Evolutionary conservation across 2,329 filamentous ascomycete genomes (phyloP), one percentile per base, ranked within the genome.

Genomic region (Stromatinia cepivora): DNA sequence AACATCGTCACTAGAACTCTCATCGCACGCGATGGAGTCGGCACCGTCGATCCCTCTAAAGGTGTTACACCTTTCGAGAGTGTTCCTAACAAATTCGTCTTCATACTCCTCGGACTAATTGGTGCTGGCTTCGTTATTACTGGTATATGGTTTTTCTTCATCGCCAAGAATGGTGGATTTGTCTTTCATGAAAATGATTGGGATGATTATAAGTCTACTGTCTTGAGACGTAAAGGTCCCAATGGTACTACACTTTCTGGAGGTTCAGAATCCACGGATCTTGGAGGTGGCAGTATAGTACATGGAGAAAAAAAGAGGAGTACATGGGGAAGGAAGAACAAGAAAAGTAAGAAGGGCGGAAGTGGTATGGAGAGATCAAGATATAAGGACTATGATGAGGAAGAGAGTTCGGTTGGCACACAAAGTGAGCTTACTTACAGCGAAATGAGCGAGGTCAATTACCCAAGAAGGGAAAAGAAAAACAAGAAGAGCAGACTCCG

Each of bases 161-260:
- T 92, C 91, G 94, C 94, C 69, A 94, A 92, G 81, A 97, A 98
- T 76, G 95, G 95, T 71, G 95, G 95, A 20, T 97, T 98, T 82
- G 83, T 91, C 72, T 98, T 93, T 85, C 86, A 86, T 59, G 83
- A 96, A 72, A 85, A 88, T 48, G 95, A 99, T 81, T 99, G 95
- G 94, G 94, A 98, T 8, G 95, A 99, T 77, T 99, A 99, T 87
- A 98, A 98, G 80, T 90, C 91, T 1, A 97, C 94, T 0, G 95
- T 99, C 2, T 81, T 99, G 58, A 87, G 95, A 54, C 91, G 94
- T 66, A 93, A 91, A 77, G 94, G 93, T 0, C 93, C 94, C 7
- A 94, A 97, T 80, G 94, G 94, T 53, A 94, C 91, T 57, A 89
- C 94, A 1, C 84, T 97, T 6, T 91, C 88, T 68, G 92, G 92